phyloP scores from a whole-genome alignment of 495 filamentous ascomycete genomes.

The Neurospora africana region DNA sequence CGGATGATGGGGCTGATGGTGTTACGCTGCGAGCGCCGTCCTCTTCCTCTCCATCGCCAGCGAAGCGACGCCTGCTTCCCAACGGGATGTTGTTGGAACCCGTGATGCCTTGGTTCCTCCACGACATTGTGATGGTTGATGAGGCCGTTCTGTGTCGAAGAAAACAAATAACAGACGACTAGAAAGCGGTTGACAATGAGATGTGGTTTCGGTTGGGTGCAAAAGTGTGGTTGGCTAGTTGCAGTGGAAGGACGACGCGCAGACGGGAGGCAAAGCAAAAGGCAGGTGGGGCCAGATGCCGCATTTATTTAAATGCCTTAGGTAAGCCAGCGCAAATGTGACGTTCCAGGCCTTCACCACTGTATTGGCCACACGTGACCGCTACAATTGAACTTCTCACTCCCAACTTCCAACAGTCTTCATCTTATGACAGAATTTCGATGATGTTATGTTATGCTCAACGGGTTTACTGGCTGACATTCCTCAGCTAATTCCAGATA shows the following conservation, averaged over 20 bases:
- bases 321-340: neutral
- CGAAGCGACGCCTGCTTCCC: conserved; percentile 77
- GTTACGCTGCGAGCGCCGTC: neutral
- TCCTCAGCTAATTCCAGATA: neutral
- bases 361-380: neutral
- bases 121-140: conserved; percentile 52
- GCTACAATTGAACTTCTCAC: neutral
- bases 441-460: neutral
- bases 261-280: conserved; percentile 8
- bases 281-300: neutral
- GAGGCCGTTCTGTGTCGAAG: neutral
- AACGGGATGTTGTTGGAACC: conserved; percentile 98
- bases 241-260: conserved; percentile 1
- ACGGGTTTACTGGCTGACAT: neutral
- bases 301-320: neutral
- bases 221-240: neutral
- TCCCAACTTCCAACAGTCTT: neutral
- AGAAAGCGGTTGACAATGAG: neutral
- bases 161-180: neutral
- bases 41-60: conserved; percentile 52
- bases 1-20: neutral
- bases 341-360: neutral
- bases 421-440: neutral
- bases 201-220: neutral
- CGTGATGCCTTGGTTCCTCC: conserved; percentile 92